Base-by-base conservation (phyloP, 2,329 filamentous ascomycete species). In the Cladosporium velox region DNA sequence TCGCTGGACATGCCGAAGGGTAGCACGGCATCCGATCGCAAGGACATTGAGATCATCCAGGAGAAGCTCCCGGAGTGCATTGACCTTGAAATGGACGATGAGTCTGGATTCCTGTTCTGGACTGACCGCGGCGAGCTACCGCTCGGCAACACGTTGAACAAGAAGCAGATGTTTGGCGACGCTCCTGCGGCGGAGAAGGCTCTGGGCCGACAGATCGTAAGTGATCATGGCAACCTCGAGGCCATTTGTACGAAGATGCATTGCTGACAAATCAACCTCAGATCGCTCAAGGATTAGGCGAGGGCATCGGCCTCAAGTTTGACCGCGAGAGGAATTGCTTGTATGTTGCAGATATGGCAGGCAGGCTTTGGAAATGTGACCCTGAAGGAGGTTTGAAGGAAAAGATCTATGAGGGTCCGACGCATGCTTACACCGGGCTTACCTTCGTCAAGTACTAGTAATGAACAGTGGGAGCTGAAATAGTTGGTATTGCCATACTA, bases 81-180 rank as follows among this genome's bases (percentile, higher is more conserved):
- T 66, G 85, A 88, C 69, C 74, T 89, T 0, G 85, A 86, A 35
- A 70, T 88, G 1, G 84, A 88, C 18, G 78, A 80, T 14, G 74
- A 77, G 0, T 71, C 72, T 2, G 72, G 79, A 32, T 77, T 73
- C 1, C 75, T 89, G 30, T 88, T 86, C 73, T 88, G 86, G 87
- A 87, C 86, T 0, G 87, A 88, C 68, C 78, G 87, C 0, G 87
- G 86, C 4, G 86, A 88, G 68, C 73, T 83, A 1, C 86, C 86
- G 0, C 71, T 75, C 10, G 86, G 86, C 0, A 87, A 86, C 71
- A 81, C 81, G 12, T 68, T 88, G 66, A 86, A 87, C 71, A 73
- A 78, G 6, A 70, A 70, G 64, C 61, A 59, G 7, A 34, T 73
- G 34, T 54, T 65, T 15, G 70, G 69, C 11, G 35, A 58, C 12